Conservation (phyloP, 805 yeast species). For the Wickerhamia fluorescens region DNA sequence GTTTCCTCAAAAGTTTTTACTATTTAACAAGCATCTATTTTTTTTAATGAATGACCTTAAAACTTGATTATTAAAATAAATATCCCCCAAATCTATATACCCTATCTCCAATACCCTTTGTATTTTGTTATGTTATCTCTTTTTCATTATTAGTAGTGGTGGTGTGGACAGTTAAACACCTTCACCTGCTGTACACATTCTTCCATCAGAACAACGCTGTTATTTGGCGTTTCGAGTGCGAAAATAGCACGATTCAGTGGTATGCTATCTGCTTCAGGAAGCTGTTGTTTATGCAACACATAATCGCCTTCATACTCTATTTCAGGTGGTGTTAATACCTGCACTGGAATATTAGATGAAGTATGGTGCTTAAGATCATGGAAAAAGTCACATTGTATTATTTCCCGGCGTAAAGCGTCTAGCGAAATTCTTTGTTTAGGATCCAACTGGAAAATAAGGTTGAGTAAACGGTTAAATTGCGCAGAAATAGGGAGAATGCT, state of each 20-base stretch:
- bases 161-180: slow-evolving; percentile 5
- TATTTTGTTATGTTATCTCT: too few species aligned
- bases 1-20: too few species aligned
- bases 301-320: neutral
- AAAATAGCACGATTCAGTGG: neutral
- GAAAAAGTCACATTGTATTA: slow-evolving; percentile 28
- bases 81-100: too few species aligned
- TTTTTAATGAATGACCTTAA: too few species aligned
- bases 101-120: too few species aligned
- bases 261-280: neutral
- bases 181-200: slow-evolving; percentile 7
- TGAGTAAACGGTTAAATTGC: slow-evolving; percentile 50
- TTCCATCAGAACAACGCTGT: slow-evolving; percentile 7
- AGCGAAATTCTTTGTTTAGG: slow-evolving; percentile 44
- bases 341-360: neutral
- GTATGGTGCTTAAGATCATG: slow-evolving; percentile 8
- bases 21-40: too few species aligned
- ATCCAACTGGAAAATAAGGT: slow-evolving; percentile 36
- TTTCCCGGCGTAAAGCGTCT: slow-evolving; percentile 30
- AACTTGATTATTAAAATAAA: too few species aligned
- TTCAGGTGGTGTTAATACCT: slow-evolving; percentile 2
- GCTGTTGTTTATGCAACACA: neutral
- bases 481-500: slow-evolving; percentile 68
- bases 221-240: slow-evolving; percentile 5
- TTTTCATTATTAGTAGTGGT: too few species aligned